Conservation (phyloP, 345 rosid species). For the Acer yangbiense region DNA sequence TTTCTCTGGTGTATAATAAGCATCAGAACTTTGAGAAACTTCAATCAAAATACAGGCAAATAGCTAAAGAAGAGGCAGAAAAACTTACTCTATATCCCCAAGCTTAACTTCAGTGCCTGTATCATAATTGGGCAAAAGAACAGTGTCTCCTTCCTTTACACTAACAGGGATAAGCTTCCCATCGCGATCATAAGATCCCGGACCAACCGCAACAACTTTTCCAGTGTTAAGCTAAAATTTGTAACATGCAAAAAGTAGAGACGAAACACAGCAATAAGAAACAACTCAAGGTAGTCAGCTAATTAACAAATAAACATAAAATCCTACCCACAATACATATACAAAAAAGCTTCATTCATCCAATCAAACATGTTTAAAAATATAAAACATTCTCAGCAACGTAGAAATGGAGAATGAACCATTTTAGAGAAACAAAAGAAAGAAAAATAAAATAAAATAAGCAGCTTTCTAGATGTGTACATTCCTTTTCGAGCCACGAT, state of each 20-base stretch:
- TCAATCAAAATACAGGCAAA: not conserved
- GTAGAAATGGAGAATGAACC: too few relatives aligned
- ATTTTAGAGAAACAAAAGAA: too few relatives aligned
- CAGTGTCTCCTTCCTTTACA: conserved; percentile 82
- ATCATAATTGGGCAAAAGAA: conserved; percentile 64
- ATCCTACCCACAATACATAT: not conserved
- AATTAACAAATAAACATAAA: not conserved
- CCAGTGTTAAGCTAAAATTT: conserved; percentile 67
- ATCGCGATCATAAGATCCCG: conserved; percentile 59
- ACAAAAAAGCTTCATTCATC: not conserved
- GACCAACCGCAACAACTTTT: conserved; percentile 78
- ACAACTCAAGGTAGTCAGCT: not conserved
- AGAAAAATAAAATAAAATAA: too few relatives aligned
- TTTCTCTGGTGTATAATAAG: too few relatives aligned
- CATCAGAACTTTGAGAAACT: not conserved
- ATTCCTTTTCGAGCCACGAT: too few relatives aligned
- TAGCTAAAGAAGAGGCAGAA: not conserved
- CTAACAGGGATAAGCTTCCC: conserved; percentile 62
- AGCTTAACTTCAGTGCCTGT: conserved; percentile 84
- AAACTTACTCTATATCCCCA: conserved; percentile 68
- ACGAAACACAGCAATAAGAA: not conserved
- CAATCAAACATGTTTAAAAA: not conserved
- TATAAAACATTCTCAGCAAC: too few relatives aligned
- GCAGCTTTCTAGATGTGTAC: too few relatives aligned
- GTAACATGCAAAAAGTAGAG: not conserved